Conservation (phyloP, 2,329 filamentous ascomycete genomes). For the Pyrenophora seminiperda region DNA sequence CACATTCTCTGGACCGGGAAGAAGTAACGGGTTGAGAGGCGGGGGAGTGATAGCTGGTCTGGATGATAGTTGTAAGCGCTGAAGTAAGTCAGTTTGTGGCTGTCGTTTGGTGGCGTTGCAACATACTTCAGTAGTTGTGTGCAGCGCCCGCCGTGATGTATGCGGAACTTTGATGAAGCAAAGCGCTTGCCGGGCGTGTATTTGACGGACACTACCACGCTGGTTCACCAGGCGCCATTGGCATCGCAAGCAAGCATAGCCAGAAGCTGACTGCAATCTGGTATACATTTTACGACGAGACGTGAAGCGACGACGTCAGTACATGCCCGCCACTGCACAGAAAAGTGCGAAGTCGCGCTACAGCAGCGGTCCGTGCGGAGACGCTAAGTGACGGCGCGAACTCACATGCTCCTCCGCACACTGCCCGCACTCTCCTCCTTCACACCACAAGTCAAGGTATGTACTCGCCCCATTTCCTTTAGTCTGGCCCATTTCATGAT, state of each 20-base stretch:
- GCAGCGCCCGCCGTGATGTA: constrained; percentile 27
- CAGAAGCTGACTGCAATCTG: constrained; percentile 16
- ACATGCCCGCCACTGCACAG: constrained; percentile 11
- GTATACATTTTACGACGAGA: constrained; percentile 22
- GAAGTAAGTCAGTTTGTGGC: constrained; percentile 12
- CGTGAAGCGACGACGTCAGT: constrained; percentile 15
- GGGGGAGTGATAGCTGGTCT: constrained; percentile 10
- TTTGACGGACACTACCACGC: constrained; percentile 4
- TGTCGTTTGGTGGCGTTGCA: not conserved
- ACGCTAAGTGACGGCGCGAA: constrained; percentile 21
- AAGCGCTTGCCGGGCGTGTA: constrained; percentile 5
- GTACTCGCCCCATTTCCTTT: constrained; percentile 8
- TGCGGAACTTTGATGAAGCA: constrained; percentile 14
- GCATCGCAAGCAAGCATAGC: constrained; percentile 33
- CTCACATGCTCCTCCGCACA: constrained; percentile 25
- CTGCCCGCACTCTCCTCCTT: constrained; percentile 10
- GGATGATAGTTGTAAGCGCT: constrained; percentile 23
- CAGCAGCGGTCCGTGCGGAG: constrained; percentile 17
- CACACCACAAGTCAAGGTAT: constrained; percentile 26
- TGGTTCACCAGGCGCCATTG: constrained; percentile 28
- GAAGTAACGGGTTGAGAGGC: constrained; percentile 18
- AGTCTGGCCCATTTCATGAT: constrained; percentile 34
- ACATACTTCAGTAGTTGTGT: constrained; percentile 29
- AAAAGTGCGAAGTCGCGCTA: constrained; percentile 21
- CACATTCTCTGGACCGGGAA: constrained; percentile 19